Evolutionary conservation across 208 protist genomes (phyloP).

Genomic region (Vickermania ingenoplastis): DNA sequence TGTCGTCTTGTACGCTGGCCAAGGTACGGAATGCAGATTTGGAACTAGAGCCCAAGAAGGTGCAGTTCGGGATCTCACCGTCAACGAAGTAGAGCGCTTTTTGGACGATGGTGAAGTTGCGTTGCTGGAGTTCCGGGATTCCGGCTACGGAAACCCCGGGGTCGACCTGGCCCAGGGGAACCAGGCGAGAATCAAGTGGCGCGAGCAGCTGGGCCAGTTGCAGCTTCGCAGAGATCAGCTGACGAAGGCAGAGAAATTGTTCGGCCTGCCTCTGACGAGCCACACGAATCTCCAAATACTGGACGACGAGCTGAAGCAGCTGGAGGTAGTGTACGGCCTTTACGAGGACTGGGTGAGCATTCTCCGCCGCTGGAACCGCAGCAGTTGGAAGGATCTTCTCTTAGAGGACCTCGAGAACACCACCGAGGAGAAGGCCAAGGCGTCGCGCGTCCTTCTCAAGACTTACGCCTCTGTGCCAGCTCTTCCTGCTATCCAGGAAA

Average conservation of each 20-base stretch:
- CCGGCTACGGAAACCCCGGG: conserved; percentile 72
- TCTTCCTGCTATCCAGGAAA: conserved; percentile 87
- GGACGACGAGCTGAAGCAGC: conserved; percentile 81
- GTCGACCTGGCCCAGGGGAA: conserved; percentile 90
- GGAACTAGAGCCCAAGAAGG: conserved; percentile 87
- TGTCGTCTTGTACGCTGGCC: conserved; percentile 83
- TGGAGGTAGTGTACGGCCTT: conserved; percentile 91
- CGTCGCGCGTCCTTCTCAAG: conserved; percentile 75
- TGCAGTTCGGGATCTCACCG: conserved; percentile 91
- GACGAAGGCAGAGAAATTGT: conserved; percentile 94
- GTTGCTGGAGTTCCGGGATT: conserved; percentile 62
- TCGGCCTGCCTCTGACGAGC: conserved; percentile 91
- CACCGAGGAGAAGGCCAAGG: conserved; percentile 87
- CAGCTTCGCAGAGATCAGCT: conserved; percentile 85
- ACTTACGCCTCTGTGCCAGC: conserved; percentile 81
- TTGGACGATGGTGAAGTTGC: conserved; percentile 34
- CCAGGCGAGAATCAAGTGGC: conserved; percentile 82
- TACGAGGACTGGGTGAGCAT: conserved; percentile 89
- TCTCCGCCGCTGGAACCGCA: conserved; percentile 92
- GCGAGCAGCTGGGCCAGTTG: conserved; percentile 57
- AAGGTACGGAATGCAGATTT: conserved; percentile 66
- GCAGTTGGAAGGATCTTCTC: conserved; percentile 96
- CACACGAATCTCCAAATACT: conserved; percentile 89
- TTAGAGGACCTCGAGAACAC: conserved; percentile 90
- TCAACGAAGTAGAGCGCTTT: conserved; percentile 84